A percentile compares a stretch with the other conserved stretches of the same genome.
Evolutionary conservation across 257 asterid species (phyloP).

Genomic region (Eustoma russellianum): DNA sequence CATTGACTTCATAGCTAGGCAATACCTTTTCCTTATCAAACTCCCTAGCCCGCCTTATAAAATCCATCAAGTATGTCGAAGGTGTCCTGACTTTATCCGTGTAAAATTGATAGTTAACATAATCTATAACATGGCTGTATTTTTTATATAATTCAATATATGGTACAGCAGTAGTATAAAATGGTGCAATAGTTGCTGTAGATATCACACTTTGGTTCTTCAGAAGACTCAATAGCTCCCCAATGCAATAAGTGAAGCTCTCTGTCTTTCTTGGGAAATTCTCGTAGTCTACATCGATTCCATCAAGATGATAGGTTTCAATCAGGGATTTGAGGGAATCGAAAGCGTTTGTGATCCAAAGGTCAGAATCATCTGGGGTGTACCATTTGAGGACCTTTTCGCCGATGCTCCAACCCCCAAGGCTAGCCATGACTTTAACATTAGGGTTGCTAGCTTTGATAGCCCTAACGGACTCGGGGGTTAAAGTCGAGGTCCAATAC

Average conservation of each 20-base stretch:
- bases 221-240: constrained; percentile 40
- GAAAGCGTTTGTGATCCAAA: constrained; percentile 57
- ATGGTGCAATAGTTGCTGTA: constrained; percentile 59
- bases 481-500: constrained; percentile 46
- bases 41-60: constrained; percentile 25
- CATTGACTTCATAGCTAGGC: constrained; percentile 65
- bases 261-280: constrained; percentile 27
- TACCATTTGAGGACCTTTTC: constrained; percentile 41
- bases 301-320: constrained; percentile 43
- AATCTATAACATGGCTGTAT: constrained; percentile 40
- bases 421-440: constrained; percentile 63
- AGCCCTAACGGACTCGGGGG: constrained; percentile 38
- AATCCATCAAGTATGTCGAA: constrained; percentile 30
- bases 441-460: constrained; percentile 44
- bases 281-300: constrained; percentile 66
- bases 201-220: constrained; percentile 51
- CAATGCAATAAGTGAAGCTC: constrained; percentile 55
- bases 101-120: constrained; percentile 61
- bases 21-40: constrained; percentile 38
- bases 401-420: constrained; percentile 65
- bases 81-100: constrained; percentile 48
- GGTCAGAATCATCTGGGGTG: constrained; percentile 26
- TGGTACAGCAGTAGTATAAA: constrained; percentile 31
- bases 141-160: constrained; percentile 30
- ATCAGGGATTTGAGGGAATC: constrained; percentile 40